A percentile compares a stretch with the other conserved stretches of the same genome.
Conservation (phyloP, 2,329 filamentous ascomycete genomes). For the Metarhizium brunneum region DNA sequence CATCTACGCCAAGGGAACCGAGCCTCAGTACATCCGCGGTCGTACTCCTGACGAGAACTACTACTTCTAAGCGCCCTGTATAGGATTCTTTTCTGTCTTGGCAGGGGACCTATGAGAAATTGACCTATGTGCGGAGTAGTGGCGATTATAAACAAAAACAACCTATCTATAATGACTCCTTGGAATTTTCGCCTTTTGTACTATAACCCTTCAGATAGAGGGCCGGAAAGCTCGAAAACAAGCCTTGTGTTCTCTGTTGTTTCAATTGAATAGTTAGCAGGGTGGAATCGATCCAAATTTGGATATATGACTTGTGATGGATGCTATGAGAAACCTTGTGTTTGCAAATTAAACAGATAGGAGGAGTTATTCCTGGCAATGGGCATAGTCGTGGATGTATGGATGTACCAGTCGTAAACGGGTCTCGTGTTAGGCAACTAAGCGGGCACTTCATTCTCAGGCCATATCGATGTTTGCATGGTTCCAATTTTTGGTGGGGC, state of each 20-base stretch:
- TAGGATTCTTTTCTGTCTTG: background rate
- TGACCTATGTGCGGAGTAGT: background rate
- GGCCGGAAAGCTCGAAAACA: conserved; percentile 12
- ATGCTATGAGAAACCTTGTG: too few relatives aligned
- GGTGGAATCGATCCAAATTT: too few relatives aligned
- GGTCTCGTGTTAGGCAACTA: too few relatives aligned
- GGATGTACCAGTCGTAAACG: too few relatives aligned
- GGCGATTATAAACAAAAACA: background rate
- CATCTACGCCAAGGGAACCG: conserved; percentile 82
- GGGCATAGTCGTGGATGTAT: too few relatives aligned
- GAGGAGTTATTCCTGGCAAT: background rate
- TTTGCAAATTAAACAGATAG: too few relatives aligned
- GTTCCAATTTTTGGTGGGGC: too few relatives aligned
- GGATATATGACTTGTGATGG: too few relatives aligned
- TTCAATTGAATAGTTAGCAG: background rate
- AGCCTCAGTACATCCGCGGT: conserved; percentile 82
- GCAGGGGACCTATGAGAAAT: background rate
- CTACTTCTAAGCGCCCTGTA: conserved; percentile 53
- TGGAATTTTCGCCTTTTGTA: conserved; percentile 18
- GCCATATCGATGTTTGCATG: too few relatives aligned
- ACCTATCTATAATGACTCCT: conserved; percentile 22
- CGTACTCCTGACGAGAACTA: conserved; percentile 87
- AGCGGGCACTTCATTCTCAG: too few relatives aligned
- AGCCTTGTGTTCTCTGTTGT: conserved; percentile 8
- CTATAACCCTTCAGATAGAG: conserved; percentile 14